Base-by-base conservation (phyloP, 106 monocot species). In the Phalaenopsis aphrodite region DNA sequence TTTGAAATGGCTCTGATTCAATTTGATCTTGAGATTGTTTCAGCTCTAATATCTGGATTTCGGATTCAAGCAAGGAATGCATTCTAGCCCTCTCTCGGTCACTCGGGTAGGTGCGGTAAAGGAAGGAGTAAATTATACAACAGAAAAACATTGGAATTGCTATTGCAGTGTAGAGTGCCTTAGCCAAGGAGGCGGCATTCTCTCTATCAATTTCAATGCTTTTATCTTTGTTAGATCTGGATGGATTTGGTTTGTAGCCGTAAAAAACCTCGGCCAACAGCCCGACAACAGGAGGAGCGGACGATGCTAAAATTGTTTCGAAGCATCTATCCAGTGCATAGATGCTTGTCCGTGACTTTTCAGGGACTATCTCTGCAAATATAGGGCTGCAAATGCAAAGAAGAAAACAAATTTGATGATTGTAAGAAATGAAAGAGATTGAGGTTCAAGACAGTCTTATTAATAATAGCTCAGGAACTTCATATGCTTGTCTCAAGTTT, bases 311-410 rank as follows among this genome's bases (percentile, higher is more conserved):
- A 4, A 94, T 56, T 2, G 91, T 90, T 61, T 96, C 94, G 36
- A 96, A 92, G 37, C 94, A 82, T 85, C 91, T 87, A 75, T 96
- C 96, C 42, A 96, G 85, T 5, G 96, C 96, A 80, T 96, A 96
- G 55, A 96, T 92, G 61, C 88, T 96, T 75, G 96, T 94, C 47
- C 96, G 83, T 82, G 90, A 86, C 78, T 74, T 92, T 82, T 96
- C 96, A 18, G 93, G 92, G 14, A 96, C 96, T 38, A 96, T 96
- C 82, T 96, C 96, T 45, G 96, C 96, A 91, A 96, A 96, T 79
- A 96, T 96, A 46, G 94, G 96, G 69, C 96, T 96, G 88, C 85
- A 81, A n/a, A 49, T n/a, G 56, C 55, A 52, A 85, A 8, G 47
- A 18, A 80, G 41, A 81, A 43, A 39, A 19, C 52, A 10, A 52